Conservation (phyloP, 2,329 filamentous ascomycete genomes). For the Thelonectria olida region DNA sequence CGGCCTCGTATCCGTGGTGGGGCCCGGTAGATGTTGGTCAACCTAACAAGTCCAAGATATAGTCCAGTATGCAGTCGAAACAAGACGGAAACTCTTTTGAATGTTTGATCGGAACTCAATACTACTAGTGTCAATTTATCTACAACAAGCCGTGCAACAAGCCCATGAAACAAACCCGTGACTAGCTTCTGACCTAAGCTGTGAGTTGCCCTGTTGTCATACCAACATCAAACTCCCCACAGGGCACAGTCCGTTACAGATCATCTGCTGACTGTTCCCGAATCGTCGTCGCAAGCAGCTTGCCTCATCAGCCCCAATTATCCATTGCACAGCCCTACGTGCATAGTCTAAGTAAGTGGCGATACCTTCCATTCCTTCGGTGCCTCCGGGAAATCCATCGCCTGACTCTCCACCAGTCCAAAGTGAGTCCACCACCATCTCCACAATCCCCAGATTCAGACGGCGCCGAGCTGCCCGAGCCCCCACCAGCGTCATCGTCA, state of each 20-base stretch:
- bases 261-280: no score
- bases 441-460: slow-evolving; percentile 19
- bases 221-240: background rate
- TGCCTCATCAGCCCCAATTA: no score
- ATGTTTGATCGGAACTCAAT: background rate
- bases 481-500: slow-evolving; percentile 11
- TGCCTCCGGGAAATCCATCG: slow-evolving; percentile 8
- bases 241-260: background rate
- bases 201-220: background rate
- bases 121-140: background rate
- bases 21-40: slow-evolving; percentile 51
- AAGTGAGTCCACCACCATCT: background rate
- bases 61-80: background rate
- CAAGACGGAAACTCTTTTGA: background rate
- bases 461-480: slow-evolving; percentile 27
- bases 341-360: background rate
- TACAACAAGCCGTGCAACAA: background rate
- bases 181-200: background rate
- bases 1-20: slow-evolving; percentile 75
- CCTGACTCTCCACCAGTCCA: background rate
- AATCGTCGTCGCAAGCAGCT: no score
- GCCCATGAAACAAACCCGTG: background rate
- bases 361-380: background rate
- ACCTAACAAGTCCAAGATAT: slow-evolving; percentile 41
- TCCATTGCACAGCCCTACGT: slow-evolving; percentile 17